Base-by-base conservation (phyloP, 192 early-diverging fungal species). In the Chytriomyces sp. region DNA sequence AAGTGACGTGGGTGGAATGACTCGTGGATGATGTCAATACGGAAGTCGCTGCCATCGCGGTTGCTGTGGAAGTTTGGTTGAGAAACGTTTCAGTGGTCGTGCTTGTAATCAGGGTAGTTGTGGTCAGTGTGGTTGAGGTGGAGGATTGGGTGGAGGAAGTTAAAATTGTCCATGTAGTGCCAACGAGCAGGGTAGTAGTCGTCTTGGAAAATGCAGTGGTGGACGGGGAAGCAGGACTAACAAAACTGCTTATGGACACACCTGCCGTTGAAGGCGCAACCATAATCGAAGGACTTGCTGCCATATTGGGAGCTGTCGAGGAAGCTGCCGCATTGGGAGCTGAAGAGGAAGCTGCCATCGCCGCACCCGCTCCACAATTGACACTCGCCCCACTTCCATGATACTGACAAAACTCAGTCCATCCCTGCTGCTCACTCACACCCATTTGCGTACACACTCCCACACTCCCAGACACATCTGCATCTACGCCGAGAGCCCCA, bases 401-500 rank as follows among this genome's bases (percentile, higher is more conserved):
- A 37, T 61, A 36, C 59, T 61, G 59, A 61, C 59, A 61, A 61
- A 61, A 61, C 59, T 61, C 32, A 10, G 30, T 19, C 59, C 59
- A 61, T 19, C 26, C 59, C 34, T n/a, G 4, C 19, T 61, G 19
- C 28, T 37, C 12, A 37, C 17, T 19, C 10, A 33, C 33, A 36
- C 59, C 59, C 59, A 61, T 61, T 36, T 61, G 59, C 36, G 59
- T 30, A 61, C 59, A 61, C 5, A 17, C 31, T 6, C 6, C 12
- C 12, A 61, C 38, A 61, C 59, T 61, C 36, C 12, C 14, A 8
- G 7, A 17, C 28, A 36, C 19, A 14, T 14, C 12, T 7, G 22
- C 59, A 30, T 14, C 33, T 6, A 14, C 59, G 12, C 59, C 59
- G 10, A 61, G 12, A 28, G 32, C 36, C 32, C 6, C 12, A 7